phyloP scores from a whole-genome alignment of 352 stramenopile genomes.

The Pythium periplocum region DNA sequence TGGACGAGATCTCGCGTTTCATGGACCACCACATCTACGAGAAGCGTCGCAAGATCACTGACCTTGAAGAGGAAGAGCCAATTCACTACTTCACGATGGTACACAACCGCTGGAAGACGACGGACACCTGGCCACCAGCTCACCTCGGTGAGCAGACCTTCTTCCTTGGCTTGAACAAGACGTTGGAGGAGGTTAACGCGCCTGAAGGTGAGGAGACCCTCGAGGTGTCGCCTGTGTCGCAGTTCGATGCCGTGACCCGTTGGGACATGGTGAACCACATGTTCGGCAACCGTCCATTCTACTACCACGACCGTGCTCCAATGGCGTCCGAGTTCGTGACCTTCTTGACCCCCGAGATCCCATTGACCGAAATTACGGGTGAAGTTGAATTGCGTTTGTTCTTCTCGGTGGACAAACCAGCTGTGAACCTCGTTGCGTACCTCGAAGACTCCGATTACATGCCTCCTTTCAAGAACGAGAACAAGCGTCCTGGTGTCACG shows the following conservation, averaged over 20 bases:
- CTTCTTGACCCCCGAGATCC: constrained; percentile 54
- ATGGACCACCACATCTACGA: constrained; percentile 77
- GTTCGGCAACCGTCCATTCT: constrained; percentile 66
- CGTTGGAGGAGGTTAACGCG: constrained; percentile 39
- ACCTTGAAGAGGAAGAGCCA: constrained; percentile 60
- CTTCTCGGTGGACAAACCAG: constrained; percentile 67
- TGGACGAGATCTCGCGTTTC: constrained; percentile 82
- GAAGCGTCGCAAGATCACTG: constrained; percentile 47
- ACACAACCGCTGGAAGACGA: constrained; percentile 72
- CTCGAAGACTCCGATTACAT: constrained; percentile 77
- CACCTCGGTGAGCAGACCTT: constrained; percentile 46
- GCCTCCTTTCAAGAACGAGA: constrained; percentile 68
- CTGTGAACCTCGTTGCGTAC: constrained; percentile 66
- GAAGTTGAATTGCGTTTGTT: constrained; percentile 70
- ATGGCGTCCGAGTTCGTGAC: constrained; percentile 47
- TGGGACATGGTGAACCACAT: constrained; percentile 72
- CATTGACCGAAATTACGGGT: constrained; percentile 64
- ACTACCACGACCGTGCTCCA: constrained; percentile 68
- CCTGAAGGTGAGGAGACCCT: constrained; percentile 27
- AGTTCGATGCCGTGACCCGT: constrained; percentile 50
- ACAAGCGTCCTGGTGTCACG: constrained; percentile 70
- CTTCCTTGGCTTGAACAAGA: constrained; percentile 50
- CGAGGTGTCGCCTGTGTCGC: constrained; percentile 33
- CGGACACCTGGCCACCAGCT: constrained; percentile 50
- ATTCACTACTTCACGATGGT: constrained; percentile 81